Evolutionary conservation across 805 yeast species (phyloP), one percentile per base, ranked within the genome.

Genomic region (Phaffomyces antillensis): DNA sequence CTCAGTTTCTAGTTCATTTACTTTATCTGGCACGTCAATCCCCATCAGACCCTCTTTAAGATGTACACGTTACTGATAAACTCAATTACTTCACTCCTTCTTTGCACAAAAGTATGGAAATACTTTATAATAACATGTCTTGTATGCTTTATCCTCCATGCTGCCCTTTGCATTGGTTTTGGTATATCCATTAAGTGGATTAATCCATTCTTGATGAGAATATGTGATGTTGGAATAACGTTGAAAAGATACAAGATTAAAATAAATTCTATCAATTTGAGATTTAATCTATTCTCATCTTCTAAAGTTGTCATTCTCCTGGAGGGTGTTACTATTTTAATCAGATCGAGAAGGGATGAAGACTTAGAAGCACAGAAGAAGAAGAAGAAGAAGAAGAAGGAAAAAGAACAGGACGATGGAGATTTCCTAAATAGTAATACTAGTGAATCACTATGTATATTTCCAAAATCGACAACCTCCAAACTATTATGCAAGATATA

Each of bases 121-220:
- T 28, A 17, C 8, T 1, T 36, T 6, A n/a, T 32, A 8, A 32
- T 32, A 6, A 16, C 30, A 28, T 11, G 30, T 28, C 30, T 28
- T 7, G 11, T 28, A 28, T 2, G 15, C 6, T 7, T n/a, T 13
- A 7, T 17, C 4, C 17, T 47, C 2, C 54, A 49, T 15, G 9
- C 34, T 5, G 16, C 42, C 1, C 43, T 57, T 6, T 50, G 55
- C 28, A 11, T 33, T 7, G 37, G 41, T 1, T 51, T 60, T 35
- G 67, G 68, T 0, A 40, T 65, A 5, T 49, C 55, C 10, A 49
- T 63, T 13, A 61, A 63, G 5, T 50, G 50, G 35, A 37, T 64
- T 39, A 61, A 65, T 39, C 59, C 63, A 0, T 56, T 65, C 26
- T 44, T 52, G 12, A 43, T 59, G 44, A 52, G 52, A 34, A 25